Base-by-base conservation (phyloP, 2,329 filamentous ascomycete genomes). In the Lecanicillium sp. region DNA sequence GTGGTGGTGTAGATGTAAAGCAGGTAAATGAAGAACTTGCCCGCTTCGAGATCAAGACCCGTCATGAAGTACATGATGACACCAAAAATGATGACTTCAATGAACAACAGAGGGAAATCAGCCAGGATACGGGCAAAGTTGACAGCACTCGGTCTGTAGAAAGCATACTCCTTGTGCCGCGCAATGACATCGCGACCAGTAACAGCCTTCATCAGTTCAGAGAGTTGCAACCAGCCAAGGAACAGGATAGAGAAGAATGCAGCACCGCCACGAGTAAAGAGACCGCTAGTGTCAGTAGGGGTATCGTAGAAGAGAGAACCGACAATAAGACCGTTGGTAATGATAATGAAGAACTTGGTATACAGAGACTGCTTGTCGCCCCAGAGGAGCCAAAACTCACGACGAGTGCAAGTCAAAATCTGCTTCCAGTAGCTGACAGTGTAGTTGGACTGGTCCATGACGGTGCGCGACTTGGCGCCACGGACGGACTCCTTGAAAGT, bases 281-380 rank as follows among this genome's bases (percentile, higher is more conserved):
- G 80, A 39, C 78, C 81, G 2, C 57, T 57, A 0, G 82, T 85
- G 33, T 71, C 66, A 1, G 62, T 46, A 1, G 71, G 60, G 20
- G 85, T 62, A 44, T 84, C 75, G 50, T 87, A 85, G 61, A 92
- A 92, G 14, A 92, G 67, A 3, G 81, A 85, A 2, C 84, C 82
- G 38, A 89, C 80, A 44, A 94, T 85, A 9, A 94, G 68, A 4
- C 59, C 67, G 55, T 85, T 85, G 41, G 80, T 73, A 41, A 90
- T 60, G 50, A 88, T 84, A 54, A 87, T 86, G 59, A 87, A 83
- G 43, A 83, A 71, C 48, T 90, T 92, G 29, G 84, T 90, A 56
- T 79, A 81, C 2, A 92, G 68, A 0, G 83, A 82, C 1, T 78
- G 79, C 43, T 72, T 80, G 58, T 94, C 84, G 29, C 85, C 85